Conservation (phyloP, 805 yeast genomes). For the Cyberlindnera veronae region DNA sequence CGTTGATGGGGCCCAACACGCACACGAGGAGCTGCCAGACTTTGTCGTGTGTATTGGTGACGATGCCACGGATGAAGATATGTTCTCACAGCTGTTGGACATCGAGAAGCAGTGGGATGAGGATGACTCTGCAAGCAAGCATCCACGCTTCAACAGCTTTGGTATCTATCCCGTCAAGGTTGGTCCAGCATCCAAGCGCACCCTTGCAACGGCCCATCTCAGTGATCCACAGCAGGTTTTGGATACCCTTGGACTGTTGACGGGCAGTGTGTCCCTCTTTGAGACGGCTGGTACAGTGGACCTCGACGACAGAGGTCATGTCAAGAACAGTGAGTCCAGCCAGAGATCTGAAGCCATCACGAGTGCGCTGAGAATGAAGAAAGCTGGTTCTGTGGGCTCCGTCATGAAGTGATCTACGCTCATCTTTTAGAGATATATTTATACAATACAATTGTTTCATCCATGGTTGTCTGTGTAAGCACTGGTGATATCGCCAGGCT, state of each 20-base stretch:
- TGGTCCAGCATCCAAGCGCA: slow-evolving; percentile 86
- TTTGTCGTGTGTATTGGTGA: slow-evolving; percentile 91
- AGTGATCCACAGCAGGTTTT: slow-evolving; percentile 81
- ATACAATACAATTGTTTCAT: not conserved
- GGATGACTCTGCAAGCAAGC: slow-evolving; percentile 18
- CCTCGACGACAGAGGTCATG: slow-evolving; percentile 75
- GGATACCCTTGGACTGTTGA: slow-evolving; percentile 74
- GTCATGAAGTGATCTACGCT: not conserved
- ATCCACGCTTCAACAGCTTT: slow-evolving; percentile 40
- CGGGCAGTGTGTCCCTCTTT: slow-evolving; percentile 75
- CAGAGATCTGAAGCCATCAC: slow-evolving; percentile 32
- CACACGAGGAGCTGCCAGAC: slow-evolving; percentile 59
- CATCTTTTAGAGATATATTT: not conserved
- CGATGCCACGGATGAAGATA: slow-evolving; percentile 96
- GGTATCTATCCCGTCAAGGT: slow-evolving; percentile 85
- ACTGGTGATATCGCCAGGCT: no score
- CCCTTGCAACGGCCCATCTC: slow-evolving; percentile 82
- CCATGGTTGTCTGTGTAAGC: no score
- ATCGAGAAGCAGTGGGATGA: slow-evolving; percentile 55
- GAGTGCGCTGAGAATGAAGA: slow-evolving; percentile 21
- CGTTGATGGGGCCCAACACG: slow-evolving; percentile 31
- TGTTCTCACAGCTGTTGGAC: slow-evolving; percentile 75
- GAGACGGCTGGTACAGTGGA: slow-evolving; percentile 76
- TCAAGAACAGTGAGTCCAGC: slow-evolving; percentile 41
- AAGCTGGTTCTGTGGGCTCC: slow-evolving; percentile 13